These are phyloP conservation scores for Eucalyptus caleyi DNA, from an alignment of 345 rosid genomes.

Conservation along the genomic window DNA sequence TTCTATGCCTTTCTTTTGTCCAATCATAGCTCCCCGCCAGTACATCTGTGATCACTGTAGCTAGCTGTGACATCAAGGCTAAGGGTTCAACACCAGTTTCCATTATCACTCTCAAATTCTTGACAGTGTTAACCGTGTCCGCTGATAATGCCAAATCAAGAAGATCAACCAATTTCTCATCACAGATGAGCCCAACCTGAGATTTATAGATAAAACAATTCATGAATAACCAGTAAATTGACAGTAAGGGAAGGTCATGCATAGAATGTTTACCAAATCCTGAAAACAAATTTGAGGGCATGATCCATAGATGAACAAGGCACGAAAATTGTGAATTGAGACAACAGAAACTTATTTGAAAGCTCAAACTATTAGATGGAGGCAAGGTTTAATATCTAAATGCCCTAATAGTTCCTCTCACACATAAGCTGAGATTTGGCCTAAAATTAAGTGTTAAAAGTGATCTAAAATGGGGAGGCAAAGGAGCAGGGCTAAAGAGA, in stretches of 20 bases:
- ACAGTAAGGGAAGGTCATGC: neutral
- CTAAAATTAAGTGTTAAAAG: neutral
- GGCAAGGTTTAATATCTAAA: neutral
- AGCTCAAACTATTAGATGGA: neutral
- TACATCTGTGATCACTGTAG: conserved; percentile 90
- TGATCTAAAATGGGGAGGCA: neutral
- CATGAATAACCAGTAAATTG: neutral
- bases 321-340: neutral
- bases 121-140: conserved; percentile 94
- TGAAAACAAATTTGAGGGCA: neutral
- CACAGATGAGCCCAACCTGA: conserved; percentile 93
- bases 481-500: neutral
- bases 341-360: neutral
- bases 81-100: conserved; percentile 93
- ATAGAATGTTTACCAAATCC: neutral
- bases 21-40: conserved; percentile 91
- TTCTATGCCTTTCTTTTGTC: conserved; percentile 48
- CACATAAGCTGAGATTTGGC: neutral
- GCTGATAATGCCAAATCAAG: conserved; percentile 99
- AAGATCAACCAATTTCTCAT: conserved; percentile 95
- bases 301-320: neutral
- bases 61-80: conserved; percentile 97
- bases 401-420: neutral
- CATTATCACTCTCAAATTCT: conserved; percentile 82
- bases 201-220: neutral